These are phyloP conservation scores for Amylostereum areolatum DNA, from an alignment of 1,284 basidiomycete species.

Conservation along the genomic window DNA sequence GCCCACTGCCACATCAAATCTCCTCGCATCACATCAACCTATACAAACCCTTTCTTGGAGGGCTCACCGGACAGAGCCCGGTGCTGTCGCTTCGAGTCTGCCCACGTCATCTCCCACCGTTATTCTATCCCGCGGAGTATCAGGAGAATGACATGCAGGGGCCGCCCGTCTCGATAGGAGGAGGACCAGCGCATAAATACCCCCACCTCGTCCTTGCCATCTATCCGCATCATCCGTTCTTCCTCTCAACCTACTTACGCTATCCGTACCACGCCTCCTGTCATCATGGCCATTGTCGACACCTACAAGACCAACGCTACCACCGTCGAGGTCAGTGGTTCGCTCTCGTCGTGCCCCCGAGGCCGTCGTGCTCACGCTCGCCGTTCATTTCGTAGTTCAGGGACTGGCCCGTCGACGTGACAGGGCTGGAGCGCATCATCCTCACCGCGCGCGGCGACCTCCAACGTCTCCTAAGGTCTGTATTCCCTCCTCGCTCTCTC, in stretches of 20 bases:
- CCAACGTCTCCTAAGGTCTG: constrained; percentile 57
- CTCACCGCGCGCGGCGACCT: constrained; percentile 61
- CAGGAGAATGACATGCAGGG: too few species aligned
- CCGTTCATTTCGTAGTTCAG: constrained; percentile 30
- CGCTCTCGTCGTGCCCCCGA: not conserved
- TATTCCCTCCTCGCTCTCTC: not conserved
- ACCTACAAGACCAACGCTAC: constrained; percentile 22
- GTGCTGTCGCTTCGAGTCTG: too few species aligned
- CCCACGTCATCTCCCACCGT: too few species aligned
- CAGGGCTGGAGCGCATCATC: constrained; percentile 60
- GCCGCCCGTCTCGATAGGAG: too few species aligned
- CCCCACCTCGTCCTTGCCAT: too few species aligned
- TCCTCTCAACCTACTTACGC: not conserved
- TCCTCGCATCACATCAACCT: too few species aligned
- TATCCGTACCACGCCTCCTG: not conserved
- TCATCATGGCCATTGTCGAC: constrained; percentile 16
- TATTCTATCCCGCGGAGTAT: too few species aligned
- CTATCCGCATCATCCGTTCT: not conserved
- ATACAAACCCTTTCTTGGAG: too few species aligned
- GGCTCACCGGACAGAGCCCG: too few species aligned
- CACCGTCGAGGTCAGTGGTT: constrained; percentile 22
- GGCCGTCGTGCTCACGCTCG: not conserved
- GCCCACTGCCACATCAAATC: too few species aligned
- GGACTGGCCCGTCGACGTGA: constrained; percentile 37
- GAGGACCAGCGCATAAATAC: too few species aligned